Evolutionary conservation across 2,329 filamentous ascomycete species (phyloP).

Genomic region (Diatrype stigma): DNA sequence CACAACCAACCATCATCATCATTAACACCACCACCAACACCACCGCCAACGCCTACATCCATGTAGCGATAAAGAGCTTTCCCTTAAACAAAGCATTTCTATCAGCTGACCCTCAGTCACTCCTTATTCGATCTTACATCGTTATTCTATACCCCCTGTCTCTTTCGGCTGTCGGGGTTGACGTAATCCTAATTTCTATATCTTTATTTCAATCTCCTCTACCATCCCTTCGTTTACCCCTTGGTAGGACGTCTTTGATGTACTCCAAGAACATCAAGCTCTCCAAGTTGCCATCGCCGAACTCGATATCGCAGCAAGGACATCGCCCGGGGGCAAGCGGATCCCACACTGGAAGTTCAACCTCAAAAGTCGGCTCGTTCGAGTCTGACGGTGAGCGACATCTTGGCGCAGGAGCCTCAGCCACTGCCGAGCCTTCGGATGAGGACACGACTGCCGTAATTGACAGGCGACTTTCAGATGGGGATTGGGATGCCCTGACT

Average conservation of each 20-base stretch:
- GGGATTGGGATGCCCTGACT: background rate
- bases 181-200: background rate
- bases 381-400: slow-evolving; percentile 6
- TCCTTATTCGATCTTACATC: background rate
- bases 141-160: background rate
- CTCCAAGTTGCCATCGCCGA: background rate
- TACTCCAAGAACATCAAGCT: background rate
- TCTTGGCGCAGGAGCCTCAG: slow-evolving; percentile 16
- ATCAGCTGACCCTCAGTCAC: background rate
- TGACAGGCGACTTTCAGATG: background rate
- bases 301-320: background rate
- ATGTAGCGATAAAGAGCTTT: background rate
- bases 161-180: background rate
- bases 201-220: background rate
- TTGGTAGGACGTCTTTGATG: background rate
- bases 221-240: background rate
- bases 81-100: background rate
- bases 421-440: slow-evolving; percentile 11
- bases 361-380: background rate
- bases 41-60: background rate
- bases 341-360: background rate
- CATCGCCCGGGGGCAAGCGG: background rate
- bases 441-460: background rate
- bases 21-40: background rate
- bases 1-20: background rate